A percentile compares a stretch with the other conserved stretches of the same genome.
Evolutionary conservation across 2,329 filamentous ascomycete genomes (phyloP).

Genomic region (Fusarium duplospermum): DNA sequence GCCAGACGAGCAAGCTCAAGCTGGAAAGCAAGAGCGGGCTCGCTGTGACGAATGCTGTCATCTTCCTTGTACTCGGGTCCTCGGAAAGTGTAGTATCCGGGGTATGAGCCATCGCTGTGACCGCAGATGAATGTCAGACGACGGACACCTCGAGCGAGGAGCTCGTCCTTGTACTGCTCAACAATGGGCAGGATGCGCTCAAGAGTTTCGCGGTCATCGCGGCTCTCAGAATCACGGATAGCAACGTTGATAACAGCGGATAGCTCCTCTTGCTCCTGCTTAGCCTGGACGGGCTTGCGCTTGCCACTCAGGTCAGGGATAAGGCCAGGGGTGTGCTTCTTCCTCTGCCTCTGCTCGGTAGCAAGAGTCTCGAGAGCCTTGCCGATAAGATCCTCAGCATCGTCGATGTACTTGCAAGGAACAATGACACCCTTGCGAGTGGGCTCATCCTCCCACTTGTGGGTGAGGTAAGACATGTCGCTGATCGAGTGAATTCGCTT

Average conservation of each 20-base stretch:
- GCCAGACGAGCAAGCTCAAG: constrained; percentile 92
- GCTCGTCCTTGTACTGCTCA: constrained; percentile 83
- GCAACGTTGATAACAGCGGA: constrained; percentile 94
- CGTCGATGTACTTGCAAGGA: constrained; percentile 92
- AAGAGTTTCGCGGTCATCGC: constrained; percentile 84
- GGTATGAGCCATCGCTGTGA: constrained; percentile 92
- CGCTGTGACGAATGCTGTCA: constrained; percentile 94
- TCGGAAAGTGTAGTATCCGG: constrained; percentile 98
- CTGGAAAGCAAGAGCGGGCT: constrained; percentile 98
- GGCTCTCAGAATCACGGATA: constrained; percentile 86
- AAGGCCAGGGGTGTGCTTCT: constrained; percentile 65
- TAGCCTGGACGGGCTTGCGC: constrained; percentile 63
- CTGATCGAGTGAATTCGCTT: constrained; percentile 94
- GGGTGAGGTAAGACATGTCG: constrained; percentile 90
- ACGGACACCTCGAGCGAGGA: constrained; percentile 83
- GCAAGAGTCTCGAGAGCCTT: constrained; percentile 89
- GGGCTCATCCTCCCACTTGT: constrained; percentile 79
- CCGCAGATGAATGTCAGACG: constrained; percentile 97
- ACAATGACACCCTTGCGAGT: constrained; percentile 93
- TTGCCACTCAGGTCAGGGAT: constrained; percentile 80
- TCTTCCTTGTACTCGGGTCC: constrained; percentile 91
- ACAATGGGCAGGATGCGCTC: constrained; percentile 80
- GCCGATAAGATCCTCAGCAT: constrained; percentile 86
- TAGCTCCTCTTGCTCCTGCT: constrained; percentile 72
- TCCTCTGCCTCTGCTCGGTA: constrained; percentile 66